These are phyloP conservation scores for Ganoderma boninense DNA, from an alignment of 1,284 basidiomycete species.

Conservation along the genomic window DNA sequence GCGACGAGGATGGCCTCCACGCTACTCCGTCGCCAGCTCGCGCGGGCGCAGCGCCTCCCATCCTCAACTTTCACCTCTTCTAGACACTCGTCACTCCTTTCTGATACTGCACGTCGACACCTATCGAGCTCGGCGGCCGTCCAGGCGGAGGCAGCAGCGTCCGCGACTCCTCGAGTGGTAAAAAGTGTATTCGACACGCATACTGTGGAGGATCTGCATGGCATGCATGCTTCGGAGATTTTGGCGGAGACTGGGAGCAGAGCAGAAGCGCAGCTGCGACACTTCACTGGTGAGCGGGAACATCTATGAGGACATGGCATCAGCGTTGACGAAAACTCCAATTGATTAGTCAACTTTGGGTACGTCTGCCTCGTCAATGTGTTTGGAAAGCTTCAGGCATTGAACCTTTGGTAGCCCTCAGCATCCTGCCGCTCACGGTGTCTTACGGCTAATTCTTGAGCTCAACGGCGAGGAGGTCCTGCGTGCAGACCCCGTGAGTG, in stretches of 20 bases:
- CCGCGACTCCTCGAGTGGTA: constrained; percentile 39
- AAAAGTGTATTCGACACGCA: constrained; percentile 69
- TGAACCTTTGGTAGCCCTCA: constrained; percentile 72
- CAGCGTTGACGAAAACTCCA: constrained; percentile 16
- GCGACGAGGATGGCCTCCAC: constrained; percentile 59
- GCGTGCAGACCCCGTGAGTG: constrained; percentile 85
- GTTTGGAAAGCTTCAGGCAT: not conserved
- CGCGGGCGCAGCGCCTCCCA: constrained; percentile 40
- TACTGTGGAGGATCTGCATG: constrained; percentile 85
- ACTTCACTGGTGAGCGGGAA: constrained; percentile 82
- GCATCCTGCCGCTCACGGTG: constrained; percentile 98
- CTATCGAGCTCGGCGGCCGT: constrained; percentile 34
- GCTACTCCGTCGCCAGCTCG: constrained; percentile 56
- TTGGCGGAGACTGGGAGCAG: constrained; percentile 77
- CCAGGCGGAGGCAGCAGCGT: constrained; percentile 37
- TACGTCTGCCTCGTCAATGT: constrained; percentile 42
- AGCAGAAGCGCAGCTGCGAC: constrained; percentile 86
- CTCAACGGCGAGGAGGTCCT: constrained; percentile 97
- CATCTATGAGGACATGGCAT: constrained; percentile 14
- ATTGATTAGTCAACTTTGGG: constrained; percentile 87
- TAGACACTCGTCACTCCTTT: constrained; percentile 30
- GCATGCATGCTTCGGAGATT: constrained; percentile 79
- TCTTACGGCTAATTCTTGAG: constrained; percentile 97
- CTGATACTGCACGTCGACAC: constrained; percentile 32
- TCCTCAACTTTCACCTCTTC: constrained; percentile 35